phyloP scores from a whole-genome alignment of 164 flowering plant genomes.

The Paratinospora sagittata region DNA sequence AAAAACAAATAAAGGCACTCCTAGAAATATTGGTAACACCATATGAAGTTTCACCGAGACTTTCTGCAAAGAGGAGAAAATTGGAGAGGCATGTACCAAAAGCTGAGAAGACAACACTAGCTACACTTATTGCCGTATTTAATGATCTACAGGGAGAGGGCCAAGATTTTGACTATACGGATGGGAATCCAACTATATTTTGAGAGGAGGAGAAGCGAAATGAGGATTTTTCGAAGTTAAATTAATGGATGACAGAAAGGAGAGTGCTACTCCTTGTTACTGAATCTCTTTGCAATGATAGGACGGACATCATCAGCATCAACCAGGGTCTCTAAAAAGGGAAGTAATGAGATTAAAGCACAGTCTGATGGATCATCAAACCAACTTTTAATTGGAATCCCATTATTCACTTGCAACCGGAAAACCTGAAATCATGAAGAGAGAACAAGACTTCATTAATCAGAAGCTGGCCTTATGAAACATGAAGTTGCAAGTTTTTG shows the following conservation, averaged over 20 bases:
- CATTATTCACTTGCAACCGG: constrained; percentile 90
- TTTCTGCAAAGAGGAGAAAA: constrained; percentile 12
- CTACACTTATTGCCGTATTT: constrained; percentile 22
- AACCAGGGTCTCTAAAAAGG: constrained; percentile 69
- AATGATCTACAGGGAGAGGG: constrained; percentile 14
- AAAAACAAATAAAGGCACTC: constrained; percentile 2
- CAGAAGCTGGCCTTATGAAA: constrained; percentile 1
- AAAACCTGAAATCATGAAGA: constrained; percentile 64
- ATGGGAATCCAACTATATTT: constrained; percentile 16
- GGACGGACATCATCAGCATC: constrained; percentile 94
- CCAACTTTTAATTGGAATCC: constrained; percentile 92
- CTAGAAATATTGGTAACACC: constrained; percentile 1
- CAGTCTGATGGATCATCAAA: constrained; percentile 73
- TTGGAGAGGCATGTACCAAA: constrained; percentile 10
- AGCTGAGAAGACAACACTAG: constrained; percentile 17
- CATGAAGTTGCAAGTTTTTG: background rate
- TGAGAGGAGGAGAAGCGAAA: constrained; percentile 12
- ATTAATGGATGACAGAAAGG: constrained; percentile 17
- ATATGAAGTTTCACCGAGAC: constrained; percentile 2
- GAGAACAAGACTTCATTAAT: constrained; percentile 10
- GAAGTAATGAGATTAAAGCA: constrained; percentile 60
- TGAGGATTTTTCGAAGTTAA: constrained; percentile 16
- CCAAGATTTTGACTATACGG: constrained; percentile 11
- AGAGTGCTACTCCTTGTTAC: constrained; percentile 59
- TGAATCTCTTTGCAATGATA: constrained; percentile 76